phyloP scores from a whole-genome alignment of 2,329 filamentous ascomycete genomes.

The Trichoderma guizhouense region DNA sequence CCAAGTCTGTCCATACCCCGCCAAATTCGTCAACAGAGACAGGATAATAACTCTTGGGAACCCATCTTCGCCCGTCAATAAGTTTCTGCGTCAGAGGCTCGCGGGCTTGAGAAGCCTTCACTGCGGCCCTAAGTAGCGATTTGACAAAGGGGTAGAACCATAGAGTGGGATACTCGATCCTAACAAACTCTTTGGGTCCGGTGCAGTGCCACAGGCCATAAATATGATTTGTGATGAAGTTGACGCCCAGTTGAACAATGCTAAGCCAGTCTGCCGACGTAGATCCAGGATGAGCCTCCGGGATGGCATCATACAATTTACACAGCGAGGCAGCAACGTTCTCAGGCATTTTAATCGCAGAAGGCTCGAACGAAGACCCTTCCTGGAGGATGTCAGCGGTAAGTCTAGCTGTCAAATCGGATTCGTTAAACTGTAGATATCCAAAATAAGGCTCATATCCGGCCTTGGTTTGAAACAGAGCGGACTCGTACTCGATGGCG shows the following conservation, averaged over 20 bases:
- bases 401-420: conserved; percentile 25
- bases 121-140: conserved; percentile 30
- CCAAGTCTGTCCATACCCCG: conserved; percentile 25
- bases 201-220: conserved; percentile 40
- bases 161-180: conserved; percentile 33
- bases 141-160: conserved; percentile 39
- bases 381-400: conserved; percentile 26
- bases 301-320: conserved; percentile 31
- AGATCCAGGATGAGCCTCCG: conserved; percentile 27
- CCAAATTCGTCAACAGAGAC: conserved; percentile 22
- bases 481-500: conserved; percentile 40
- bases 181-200: conserved; percentile 33
- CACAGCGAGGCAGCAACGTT: conserved; percentile 30
- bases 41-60: conserved; percentile 22
- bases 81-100: conserved; percentile 26
- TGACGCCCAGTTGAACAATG: conserved; percentile 34
- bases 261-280: conserved; percentile 32
- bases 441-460: conserved; percentile 35
- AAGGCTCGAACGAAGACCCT: conserved; percentile 29
- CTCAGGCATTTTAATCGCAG: conserved; percentile 32
- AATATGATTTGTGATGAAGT: conserved; percentile 36
- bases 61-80: conserved; percentile 34
- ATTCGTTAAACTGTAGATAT: conserved; percentile 32
- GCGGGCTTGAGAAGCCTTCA: conserved; percentile 25
- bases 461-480: conserved; percentile 39